Base-by-base conservation (phyloP, 2,329 filamentous ascomycete species). In the Nemania diffusa region DNA sequence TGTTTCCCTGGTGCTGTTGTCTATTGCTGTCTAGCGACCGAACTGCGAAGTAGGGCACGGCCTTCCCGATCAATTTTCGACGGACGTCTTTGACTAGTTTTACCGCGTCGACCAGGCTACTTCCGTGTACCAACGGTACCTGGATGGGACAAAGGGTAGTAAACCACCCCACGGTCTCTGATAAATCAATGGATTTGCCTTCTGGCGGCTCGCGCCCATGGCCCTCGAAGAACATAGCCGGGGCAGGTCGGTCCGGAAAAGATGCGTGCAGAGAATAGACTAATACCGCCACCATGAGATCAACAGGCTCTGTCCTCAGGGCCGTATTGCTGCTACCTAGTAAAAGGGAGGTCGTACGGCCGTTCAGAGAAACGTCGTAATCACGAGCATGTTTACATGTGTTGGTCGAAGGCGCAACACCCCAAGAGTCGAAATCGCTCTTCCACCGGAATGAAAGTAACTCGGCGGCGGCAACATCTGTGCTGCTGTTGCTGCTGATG, bases 111-210 rank as follows among this genome's bases (percentile, higher is more conserved):
- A 60, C 20, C 15, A 60, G 15, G 29, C 29, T 51, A 40, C 32
- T 56, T 37, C 32, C 32, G 32, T 37, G 52, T 40, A 40, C 20
- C 32, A 37, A 37, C 20, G 20, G 44, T 11, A 52, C 44, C 57
- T 40, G 29, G 57, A 40, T 37, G n/a, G 57, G 57, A n/a, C 27
- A 60, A 27, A 60, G 48, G 20, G 57, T 51, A 27, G 57, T 60
- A 52, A 52, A 60, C 57, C 57, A 60, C 11, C 51, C 51, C 52
- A 63, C 52, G 15, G 40, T 51, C 20, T 63, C 48, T 24, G 48
- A 46, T 11, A 61, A 22, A 46, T 61, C 48, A 22, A 53, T 15
- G 9, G 22, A 29, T 15, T 44, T 57, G 24, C 40, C 55, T 32
- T 44, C 55, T 44, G 26, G 22, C 26, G 34, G 24, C 20, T 61